Evolutionary conservation across 345 rosid genomes (phyloP).

Genomic region (Orychophragmus violaceus): DNA sequence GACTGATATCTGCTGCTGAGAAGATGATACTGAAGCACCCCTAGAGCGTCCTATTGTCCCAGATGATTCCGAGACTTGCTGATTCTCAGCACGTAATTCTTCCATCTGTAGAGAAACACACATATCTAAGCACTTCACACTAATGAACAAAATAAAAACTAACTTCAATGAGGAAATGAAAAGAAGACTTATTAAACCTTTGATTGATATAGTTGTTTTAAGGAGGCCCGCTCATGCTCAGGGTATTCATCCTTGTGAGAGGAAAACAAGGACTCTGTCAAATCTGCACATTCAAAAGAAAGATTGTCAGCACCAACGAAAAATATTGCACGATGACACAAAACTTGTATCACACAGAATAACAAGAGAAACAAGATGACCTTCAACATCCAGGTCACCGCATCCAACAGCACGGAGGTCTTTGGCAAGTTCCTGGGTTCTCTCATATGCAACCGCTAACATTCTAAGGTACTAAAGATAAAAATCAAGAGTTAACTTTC

Average conservation of each 20-base stretch:
- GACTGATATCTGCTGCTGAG: constrained; percentile 87
- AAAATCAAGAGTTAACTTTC: constrained; percentile 27
- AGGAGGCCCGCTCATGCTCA: constrained; percentile 91
- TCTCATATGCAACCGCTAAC: constrained; percentile 95
- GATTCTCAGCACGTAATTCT: constrained; percentile 82
- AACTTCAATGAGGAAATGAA: constrained; percentile 10
- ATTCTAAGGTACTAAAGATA: constrained; percentile 90
- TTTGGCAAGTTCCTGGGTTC: constrained; percentile 94
- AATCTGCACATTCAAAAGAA: constrained; percentile 44
- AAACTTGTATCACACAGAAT: constrained; percentile 7
- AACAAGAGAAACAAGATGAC: constrained; percentile 36
- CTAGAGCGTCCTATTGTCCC: constrained; percentile 91
- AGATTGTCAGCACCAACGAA: constrained; percentile 7
- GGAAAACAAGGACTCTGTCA: constrained; percentile 88
- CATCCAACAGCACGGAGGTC: constrained; percentile 93
- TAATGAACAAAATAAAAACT: not conserved
- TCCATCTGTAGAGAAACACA: constrained; percentile 59
- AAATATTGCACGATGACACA: not conserved
- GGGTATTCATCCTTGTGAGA: constrained; percentile 94
- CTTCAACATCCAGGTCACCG: constrained; percentile 96
- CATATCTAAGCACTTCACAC: constrained; percentile 1
- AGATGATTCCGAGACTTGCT: constrained; percentile 62
- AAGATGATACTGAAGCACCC: constrained; percentile 79
- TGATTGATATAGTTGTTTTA: constrained; percentile 77
- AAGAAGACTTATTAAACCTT: constrained; percentile 44